phyloP scores from a whole-genome alignment of 345 rosid genomes.

The Xanthoceras sorbifolium region DNA sequence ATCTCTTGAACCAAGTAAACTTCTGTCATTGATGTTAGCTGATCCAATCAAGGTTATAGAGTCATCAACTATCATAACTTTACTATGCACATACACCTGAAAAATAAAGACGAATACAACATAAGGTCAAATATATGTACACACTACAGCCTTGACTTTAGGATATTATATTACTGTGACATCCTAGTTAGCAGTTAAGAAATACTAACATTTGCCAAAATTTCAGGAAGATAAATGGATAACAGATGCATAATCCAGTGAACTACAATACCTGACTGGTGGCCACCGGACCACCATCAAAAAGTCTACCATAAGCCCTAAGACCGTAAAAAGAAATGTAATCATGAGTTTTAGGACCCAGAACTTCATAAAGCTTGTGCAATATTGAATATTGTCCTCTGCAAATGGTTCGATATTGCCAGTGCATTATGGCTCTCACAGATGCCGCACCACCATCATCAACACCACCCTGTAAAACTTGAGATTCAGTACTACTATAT shows the following conservation, averaged over 20 bases:
- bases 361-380: conserved; percentile 67
- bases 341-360: conserved; percentile 76
- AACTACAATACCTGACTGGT: conserved; percentile 77
- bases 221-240: neutral
- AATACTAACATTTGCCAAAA: neutral
- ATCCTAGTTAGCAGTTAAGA: neutral
- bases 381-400: conserved; percentile 90
- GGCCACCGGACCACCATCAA: conserved; percentile 82
- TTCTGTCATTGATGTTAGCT: conserved; percentile 92
- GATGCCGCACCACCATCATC: conserved; percentile 98
- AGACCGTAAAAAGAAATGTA: conserved; percentile 96
- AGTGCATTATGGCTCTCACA: conserved; percentile 99
- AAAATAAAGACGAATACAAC: conserved; percentile 13
- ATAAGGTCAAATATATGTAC: neutral
- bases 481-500: conserved; percentile 11
- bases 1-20: conserved; percentile 97
- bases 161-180: neutral
- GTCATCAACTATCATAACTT: conserved; percentile 91
- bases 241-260: neutral
- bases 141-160: neutral
- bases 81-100: conserved; percentile 97
- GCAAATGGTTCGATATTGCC: conserved; percentile 98
- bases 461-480: conserved; percentile 78
- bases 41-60: conserved; percentile 74
- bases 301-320: conserved; percentile 81